A percentile compares a stretch with the other conserved stretches of the same genome.
phyloP scores from a whole-genome alignment of 2,329 filamentous ascomycete species.

The Aspergillus caelatus region DNA sequence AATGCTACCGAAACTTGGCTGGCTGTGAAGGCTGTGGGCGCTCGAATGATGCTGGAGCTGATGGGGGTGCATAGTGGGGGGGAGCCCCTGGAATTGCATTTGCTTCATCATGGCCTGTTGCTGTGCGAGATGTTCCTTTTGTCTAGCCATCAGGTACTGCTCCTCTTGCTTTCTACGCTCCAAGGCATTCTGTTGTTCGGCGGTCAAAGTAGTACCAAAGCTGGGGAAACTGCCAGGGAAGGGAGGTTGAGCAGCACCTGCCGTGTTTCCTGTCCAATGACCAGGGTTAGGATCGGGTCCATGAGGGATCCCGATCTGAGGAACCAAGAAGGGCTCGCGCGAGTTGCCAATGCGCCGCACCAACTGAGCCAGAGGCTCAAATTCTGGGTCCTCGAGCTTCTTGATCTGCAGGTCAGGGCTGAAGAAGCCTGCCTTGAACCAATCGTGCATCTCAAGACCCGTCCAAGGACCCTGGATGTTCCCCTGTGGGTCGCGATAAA shows the following conservation, averaged over 20 bases:
- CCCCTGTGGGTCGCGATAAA: constrained; percentile 92
- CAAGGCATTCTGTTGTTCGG: constrained; percentile 95
- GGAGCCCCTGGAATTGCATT: constrained; percentile 65
- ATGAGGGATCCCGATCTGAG: constrained; percentile 93
- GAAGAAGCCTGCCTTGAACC: constrained; percentile 99
- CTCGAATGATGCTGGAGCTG: constrained; percentile 90
- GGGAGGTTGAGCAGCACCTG: constrained; percentile 74
- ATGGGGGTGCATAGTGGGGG: constrained; percentile 56
- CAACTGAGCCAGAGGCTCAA: constrained; percentile 91
- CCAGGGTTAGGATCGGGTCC: constrained; percentile 65
- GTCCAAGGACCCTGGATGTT: constrained; percentile 93
- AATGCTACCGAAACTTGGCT: constrained; percentile 95
- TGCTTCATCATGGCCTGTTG: constrained; percentile 79
- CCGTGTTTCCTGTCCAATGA: constrained; percentile 55
- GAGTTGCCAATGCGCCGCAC: constrained; percentile 97
- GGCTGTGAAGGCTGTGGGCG: constrained; percentile 92
- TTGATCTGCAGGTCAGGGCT: constrained; percentile 92
- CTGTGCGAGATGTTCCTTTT: constrained; percentile 88
- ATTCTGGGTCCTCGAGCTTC: constrained; percentile 89
- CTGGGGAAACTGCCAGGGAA: constrained; percentile 93
- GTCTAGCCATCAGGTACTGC: constrained; percentile 92
- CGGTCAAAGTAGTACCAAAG: constrained; percentile 93
- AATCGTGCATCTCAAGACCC: constrained; percentile 98
- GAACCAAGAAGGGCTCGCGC: constrained; percentile 93
- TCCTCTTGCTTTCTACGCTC: constrained; percentile 97